Evolutionary conservation across 805 yeast genomes (phyloP).

Genomic region (Candida wancherniae): DNA sequence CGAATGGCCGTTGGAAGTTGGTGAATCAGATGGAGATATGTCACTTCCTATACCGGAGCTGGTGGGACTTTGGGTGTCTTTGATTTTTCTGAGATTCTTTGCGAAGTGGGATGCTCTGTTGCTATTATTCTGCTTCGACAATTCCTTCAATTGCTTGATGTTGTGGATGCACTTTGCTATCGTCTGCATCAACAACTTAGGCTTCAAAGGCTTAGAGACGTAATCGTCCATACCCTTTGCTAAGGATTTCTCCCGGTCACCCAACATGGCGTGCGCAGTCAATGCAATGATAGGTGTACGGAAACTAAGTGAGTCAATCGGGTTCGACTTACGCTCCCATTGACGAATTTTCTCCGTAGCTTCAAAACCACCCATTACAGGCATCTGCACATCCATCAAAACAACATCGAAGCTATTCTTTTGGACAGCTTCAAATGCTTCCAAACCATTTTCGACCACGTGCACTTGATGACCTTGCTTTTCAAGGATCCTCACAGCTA

Average conservation of each 20-base stretch:
- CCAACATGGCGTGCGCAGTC: constrained; percentile 93
- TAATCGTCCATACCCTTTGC: constrained; percentile 93
- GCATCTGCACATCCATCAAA: constrained; percentile 93
- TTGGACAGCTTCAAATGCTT: constrained; percentile 73
- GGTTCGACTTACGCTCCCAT: constrained; percentile 79
- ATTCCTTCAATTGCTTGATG: constrained; percentile 55
- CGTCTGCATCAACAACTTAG: constrained; percentile 76
- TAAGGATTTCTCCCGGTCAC: constrained; percentile 81
- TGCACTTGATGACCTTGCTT: constrained; percentile 81
- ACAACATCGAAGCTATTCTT: constrained; percentile 70
- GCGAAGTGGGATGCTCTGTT: constrained; percentile 45
- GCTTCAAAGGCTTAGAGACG: constrained; percentile 82
- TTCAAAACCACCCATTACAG: constrained; percentile 92
- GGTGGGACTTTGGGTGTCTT: constrained; percentile 15
- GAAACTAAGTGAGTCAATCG: constrained; percentile 62
- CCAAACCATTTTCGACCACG: constrained; percentile 82
- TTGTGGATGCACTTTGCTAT: constrained; percentile 78
- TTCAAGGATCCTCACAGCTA: constrained; percentile 79
- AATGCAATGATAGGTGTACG: constrained; percentile 85
- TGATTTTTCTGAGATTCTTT: constrained; percentile 37
- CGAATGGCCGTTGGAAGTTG: no score
- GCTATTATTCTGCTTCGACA: constrained; percentile 44
- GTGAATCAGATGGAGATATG: constrained; percentile 6
- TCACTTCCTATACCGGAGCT: constrained; percentile 4
- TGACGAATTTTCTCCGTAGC: constrained; percentile 83